Evolutionary conservation across 768 basidiomycete genomes (phyloP).

Genomic region (Coprinopsis sp.): DNA sequence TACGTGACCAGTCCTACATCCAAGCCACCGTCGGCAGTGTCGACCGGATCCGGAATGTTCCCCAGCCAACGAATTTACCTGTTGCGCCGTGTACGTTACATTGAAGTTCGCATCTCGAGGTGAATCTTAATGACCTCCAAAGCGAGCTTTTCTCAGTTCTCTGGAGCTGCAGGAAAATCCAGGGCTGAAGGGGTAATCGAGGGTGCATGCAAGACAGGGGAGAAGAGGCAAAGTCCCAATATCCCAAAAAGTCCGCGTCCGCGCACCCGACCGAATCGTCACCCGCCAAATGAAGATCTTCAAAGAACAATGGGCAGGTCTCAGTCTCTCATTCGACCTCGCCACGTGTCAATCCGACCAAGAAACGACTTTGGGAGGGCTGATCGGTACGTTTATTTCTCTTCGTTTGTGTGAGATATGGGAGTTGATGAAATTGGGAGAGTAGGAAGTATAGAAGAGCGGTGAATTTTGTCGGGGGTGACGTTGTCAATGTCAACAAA

Average conservation of each 20-base stretch:
- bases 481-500: conserved; percentile 55
- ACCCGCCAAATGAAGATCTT: conserved; percentile 87
- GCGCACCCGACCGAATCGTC: conserved; percentile 75
- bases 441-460: conserved; percentile 36
- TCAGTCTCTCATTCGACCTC: conserved; percentile 75
- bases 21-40: conserved; percentile 88
- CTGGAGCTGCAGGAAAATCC: conserved; percentile 16
- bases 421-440: no score
- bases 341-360: conserved; percentile 71
- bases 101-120: conserved; percentile 43
- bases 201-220: background rate
- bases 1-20: conserved; percentile 62
- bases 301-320: conserved; percentile 87
- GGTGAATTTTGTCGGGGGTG: conserved; percentile 67
- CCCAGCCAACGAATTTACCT: conserved; percentile 50
- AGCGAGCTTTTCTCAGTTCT: conserved; percentile 11
- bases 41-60: conserved; percentile 77
- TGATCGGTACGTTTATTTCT: no score
- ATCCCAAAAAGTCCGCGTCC: conserved; percentile 17
- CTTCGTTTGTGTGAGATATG: no score
- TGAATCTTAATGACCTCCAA: conserved; percentile 36
- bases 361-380: conserved; percentile 54
- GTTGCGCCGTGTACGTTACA: conserved; percentile 41
- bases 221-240: no score
- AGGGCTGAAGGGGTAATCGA: conserved; percentile 12